Evolutionary conservation across 257 asterid genomes (phyloP), one percentile per base, ranked within the genome.

Genomic region (Solanum paucissectum): DNA sequence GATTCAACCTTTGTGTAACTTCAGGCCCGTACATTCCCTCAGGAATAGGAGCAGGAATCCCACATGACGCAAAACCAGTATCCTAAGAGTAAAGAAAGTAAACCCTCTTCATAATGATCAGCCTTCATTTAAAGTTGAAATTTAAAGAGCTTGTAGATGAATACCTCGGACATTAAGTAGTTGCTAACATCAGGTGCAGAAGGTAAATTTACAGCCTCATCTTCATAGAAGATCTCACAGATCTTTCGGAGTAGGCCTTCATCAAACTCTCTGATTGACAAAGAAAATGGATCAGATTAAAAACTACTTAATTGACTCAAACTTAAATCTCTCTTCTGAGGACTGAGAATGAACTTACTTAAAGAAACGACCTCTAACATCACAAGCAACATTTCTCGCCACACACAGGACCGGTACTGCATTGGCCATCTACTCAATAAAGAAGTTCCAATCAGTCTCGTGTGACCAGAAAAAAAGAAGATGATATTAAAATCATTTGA

Each of bases 301-400:
- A 32, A 46, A 49, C 85, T 84, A 44, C 21, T 29, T 11, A 16
- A 82, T 46, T 46, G 66, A 82, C 27, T 82, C 88, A 68, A 82
- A 55, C 62, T 21, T 8, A 49, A 88, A 23, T n/a, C 34, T 71
- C 52, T 37, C 49, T 40, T 46, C 38, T 79, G 68, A 75, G 34
- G 74, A 40, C 72, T 79, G 52, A 85, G 44, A 86, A 40, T 83
- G 83, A 89, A 91, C 96, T 92, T 90, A 94, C 98, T 93, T 97
- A 94, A 96, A 97, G 89, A 97, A 97, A 37, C 98, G 96, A 69
- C 98, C 98, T 92, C 99, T 92, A 86, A 96, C 99, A 88, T 96
- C 96, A 93, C 99, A 97, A 72, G 99, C 99, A 86, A 97, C 99
- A 93, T 97, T 97, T 91, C 99, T 96, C 2, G 99, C 99, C 73